phyloP scores from a whole-genome alignment of 768 basidiomycete genomes.

The Tremella yokohamensis region DNA sequence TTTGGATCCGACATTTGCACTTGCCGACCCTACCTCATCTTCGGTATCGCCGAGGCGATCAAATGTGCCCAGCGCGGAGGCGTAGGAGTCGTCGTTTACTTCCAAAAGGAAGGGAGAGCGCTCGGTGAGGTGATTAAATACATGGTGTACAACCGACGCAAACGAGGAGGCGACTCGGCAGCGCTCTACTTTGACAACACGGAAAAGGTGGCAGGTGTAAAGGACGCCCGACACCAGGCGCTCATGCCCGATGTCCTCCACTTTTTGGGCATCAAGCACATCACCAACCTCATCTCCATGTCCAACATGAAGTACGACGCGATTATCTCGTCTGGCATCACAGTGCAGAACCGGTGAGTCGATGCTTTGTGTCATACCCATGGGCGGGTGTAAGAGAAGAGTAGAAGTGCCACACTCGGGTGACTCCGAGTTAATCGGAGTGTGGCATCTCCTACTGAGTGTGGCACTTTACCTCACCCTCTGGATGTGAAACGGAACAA shows the following conservation, averaged over 20 bases:
- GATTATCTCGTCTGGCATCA: slow-evolving; percentile 82
- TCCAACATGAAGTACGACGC: slow-evolving; percentile 81
- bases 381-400: background rate
- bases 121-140: slow-evolving; percentile 76
- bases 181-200: slow-evolving; percentile 92
- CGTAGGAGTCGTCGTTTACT: slow-evolving; percentile 89
- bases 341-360: slow-evolving; percentile 58
- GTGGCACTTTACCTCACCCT: no score
- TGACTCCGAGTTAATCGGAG: no score
- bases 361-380: background rate
- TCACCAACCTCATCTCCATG: slow-evolving; percentile 72
- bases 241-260: slow-evolving; percentile 91
- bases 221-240: slow-evolving; percentile 52
- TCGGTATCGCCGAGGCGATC: slow-evolving; percentile 90
- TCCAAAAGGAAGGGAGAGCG: slow-evolving; percentile 55
- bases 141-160: slow-evolving; percentile 92
- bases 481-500: no score
- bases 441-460: no score
- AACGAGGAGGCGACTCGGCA: slow-evolving; percentile 87
- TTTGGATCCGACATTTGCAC: slow-evolving; percentile 66
- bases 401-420: background rate
- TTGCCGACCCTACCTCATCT: slow-evolving; percentile 74
- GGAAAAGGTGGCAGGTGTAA: slow-evolving; percentile 85
- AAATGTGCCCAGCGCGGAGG: slow-evolving; percentile 77
- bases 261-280: slow-evolving; percentile 87